Percentiles rank a stretch among this genome's conserved stretches.
phyloP scores from a whole-genome alignment of 1,284 basidiomycete species.

The Blastosporella zonata region DNA sequence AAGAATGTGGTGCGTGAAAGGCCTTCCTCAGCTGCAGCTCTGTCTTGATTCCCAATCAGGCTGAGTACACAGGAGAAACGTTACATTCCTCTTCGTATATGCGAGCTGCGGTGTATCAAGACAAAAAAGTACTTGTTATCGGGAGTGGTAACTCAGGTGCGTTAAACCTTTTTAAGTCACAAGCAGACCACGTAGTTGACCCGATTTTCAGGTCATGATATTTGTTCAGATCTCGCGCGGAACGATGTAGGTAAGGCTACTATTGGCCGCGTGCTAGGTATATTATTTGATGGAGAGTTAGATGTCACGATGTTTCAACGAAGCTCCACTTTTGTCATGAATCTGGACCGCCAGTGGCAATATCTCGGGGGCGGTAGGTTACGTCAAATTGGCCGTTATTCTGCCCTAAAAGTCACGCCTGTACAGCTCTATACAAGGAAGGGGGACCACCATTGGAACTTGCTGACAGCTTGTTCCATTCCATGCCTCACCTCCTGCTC shows the following conservation, averaged over 20 bases:
- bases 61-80: constrained; percentile 49
- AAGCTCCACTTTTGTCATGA: constrained; percentile 39
- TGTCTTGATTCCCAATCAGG: constrained; percentile 28
- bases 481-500: background rate
- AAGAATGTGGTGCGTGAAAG: constrained; percentile 18
- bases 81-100: constrained; percentile 53
- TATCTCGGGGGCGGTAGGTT: constrained; percentile 24
- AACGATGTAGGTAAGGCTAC: constrained; percentile 11
- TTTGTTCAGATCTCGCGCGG: constrained; percentile 26
- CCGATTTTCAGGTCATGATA: constrained; percentile 27
- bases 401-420: background rate
- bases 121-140: constrained; percentile 60
- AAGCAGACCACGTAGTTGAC: background rate
- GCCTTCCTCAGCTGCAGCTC: background rate
- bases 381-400: background rate
- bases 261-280: background rate
- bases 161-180: constrained; percentile 7
- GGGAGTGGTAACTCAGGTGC: constrained; percentile 58
- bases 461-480: background rate
- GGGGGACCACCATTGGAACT: background rate
- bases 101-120: constrained; percentile 44
- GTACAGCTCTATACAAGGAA: constrained; percentile 34
- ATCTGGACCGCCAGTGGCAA: constrained; percentile 28
- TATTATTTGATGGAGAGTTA: constrained; percentile 11
- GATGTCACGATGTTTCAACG: constrained; percentile 44